Base-by-base conservation (phyloP, 768 basidiomycete genomes). In the Hypsizygus marmoreus region DNA sequence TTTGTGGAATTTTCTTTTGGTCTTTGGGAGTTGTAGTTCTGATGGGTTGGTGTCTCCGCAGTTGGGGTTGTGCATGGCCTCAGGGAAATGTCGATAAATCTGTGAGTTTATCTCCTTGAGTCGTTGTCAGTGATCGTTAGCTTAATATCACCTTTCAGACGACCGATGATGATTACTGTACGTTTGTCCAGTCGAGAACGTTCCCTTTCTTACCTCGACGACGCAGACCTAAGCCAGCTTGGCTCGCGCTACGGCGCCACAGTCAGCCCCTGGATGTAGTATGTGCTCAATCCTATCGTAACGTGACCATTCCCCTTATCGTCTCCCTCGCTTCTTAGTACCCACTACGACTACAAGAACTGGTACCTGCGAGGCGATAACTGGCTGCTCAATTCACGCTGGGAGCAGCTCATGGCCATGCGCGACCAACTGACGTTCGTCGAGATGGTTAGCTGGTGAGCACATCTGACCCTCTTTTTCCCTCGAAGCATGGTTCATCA, bases 361-460 rank as follows among this genome's bases (percentile, higher is more conserved):
- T 85, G 77, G 58, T 71, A 85, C 53, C 82, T 79, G 57, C 76
- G 79, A 13, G 70, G 77, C 13, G 87, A 88, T 57, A 74, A 85
- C 60, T 86, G 82, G 76, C 72, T 87, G 20, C 75, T 86, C 59
- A 71, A 74, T 46, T 76, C 70, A 26, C 81, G 88, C 45, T 91
- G 87, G 88, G 82, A 88, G 50, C 76, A 82, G 51, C 62, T 89
- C 30, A 72, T 88, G 45, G 62, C 63, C 12, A 75, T 83, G 70
- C 75, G 86, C 14, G 70, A 79, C 56, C 51, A 68, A 10, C 50
- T 79, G 10, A 71, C 69, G 0, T 77, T 86, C 54, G 75, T 84
- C 29, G 85, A 89, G 67, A 76, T 89, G 67, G 68, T 81, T 32
- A 87, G 81, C 38, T 91, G 86, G 87, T 76, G 51, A 28, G 66